Base-by-base conservation (phyloP, 805 yeast species). In the Blastobotrys terrestris region DNA sequence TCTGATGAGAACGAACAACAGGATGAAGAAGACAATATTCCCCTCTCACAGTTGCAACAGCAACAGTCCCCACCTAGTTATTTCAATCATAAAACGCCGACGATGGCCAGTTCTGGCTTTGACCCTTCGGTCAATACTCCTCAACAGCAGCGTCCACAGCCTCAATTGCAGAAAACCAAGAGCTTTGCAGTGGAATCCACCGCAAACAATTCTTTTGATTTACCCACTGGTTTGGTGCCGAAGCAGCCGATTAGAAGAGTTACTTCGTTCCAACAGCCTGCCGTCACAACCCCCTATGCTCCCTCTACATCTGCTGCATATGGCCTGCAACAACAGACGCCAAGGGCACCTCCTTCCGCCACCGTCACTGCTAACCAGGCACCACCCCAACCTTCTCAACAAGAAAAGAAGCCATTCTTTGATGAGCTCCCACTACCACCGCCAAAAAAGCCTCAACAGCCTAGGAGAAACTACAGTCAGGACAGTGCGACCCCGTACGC, bases 341-440 rank as follows among this genome's bases (percentile, higher is more conserved):
- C 63, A n/a, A 50, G 52, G 21, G 56, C 55, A 21, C 58, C 59
- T 42, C 53, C 55, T 16, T 31, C 19, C 2, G 43, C 48, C 15
- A 51, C 53, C 31, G 49, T 53, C 39, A 51, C 60, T 21, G 41
- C 51, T n/a, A 18, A 50, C 50, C 21, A 48, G 16, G 39, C 20
- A 42, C 48, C 16, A 18, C 11, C 20, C 20, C 46, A 7, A 35
- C 50, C 51, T 41, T 54, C 48, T 44, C 58, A 35, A 44, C 46
- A 45, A 42, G 55, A 20, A 8, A 66, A 62, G 55, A 74, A 77
- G 60, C 67, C 79, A 7, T 80, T 83, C 60, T 83, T 80, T 61
- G 84, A 79, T 51, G 88, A 83, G 51, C 63, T 80, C 40, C 87
- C 87, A 5, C 18, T 48, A 14, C 52, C 52, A n/a, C 35, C 46